Evolutionary conservation across 441 rosid genomes (phyloP).

Genomic region (Daphne laureola): DNA sequence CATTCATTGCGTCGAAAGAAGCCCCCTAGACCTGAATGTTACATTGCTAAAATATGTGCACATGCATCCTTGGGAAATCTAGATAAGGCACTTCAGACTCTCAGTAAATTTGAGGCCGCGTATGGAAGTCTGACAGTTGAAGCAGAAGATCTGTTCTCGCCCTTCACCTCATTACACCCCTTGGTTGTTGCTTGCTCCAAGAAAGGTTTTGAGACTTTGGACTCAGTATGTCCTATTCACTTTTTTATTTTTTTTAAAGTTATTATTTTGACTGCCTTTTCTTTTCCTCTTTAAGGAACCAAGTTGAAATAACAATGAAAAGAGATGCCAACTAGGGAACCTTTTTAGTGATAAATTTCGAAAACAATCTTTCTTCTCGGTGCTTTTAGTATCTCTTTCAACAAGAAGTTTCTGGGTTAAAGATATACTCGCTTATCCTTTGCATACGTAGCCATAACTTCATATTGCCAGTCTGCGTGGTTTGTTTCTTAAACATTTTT

Average conservation of each 20-base stretch:
- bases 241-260: neutral
- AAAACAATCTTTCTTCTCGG: neutral
- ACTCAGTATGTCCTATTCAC: slow-evolving; percentile 42
- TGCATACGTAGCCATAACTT: slow-evolving; percentile 8
- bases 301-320: too few relatives aligned
- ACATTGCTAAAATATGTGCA: slow-evolving; percentile 71
- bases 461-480: slow-evolving; percentile 1
- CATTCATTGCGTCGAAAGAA: slow-evolving; percentile 61
- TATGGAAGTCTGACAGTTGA: slow-evolving; percentile 36
- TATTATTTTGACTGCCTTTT: slow-evolving; percentile 1
- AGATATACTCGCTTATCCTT: neutral
- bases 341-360: too few relatives aligned
- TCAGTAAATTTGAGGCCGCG: slow-evolving; percentile 65
- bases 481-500: neutral
- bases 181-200: slow-evolving; percentile 79
- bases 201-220: slow-evolving; percentile 87
- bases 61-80: slow-evolving; percentile 72
- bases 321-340: too few relatives aligned
- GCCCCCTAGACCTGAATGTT: slow-evolving; percentile 63
- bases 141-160: slow-evolving; percentile 71
- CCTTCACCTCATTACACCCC: slow-evolving; percentile 72
- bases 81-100: slow-evolving; percentile 58
- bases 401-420: neutral
- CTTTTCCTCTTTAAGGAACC: neutral
- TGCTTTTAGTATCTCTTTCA: neutral